Conservation (phyloP, 495 filamentous ascomycete genomes). For the Venustampulla echinocandica region DNA sequence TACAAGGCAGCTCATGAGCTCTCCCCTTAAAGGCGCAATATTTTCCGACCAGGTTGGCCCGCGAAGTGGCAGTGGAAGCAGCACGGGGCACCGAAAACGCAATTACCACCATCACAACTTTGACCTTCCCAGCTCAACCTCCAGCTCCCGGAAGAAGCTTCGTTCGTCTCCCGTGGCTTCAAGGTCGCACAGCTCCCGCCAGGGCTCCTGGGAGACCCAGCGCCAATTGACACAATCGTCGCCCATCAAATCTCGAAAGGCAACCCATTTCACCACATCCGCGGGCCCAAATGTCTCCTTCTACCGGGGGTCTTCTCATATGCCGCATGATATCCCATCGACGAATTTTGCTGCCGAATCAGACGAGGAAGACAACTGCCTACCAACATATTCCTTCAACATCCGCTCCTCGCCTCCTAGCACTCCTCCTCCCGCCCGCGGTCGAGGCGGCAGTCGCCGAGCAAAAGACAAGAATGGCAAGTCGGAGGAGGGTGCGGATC, state of each 20-base stretch:
- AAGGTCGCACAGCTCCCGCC: constrained; percentile 45
- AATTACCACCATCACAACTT: constrained; percentile 39
- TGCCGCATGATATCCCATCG: constrained; percentile 44
- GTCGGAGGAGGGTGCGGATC: constrained; percentile 75
- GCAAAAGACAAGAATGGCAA: constrained; percentile 32
- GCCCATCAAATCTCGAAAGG: constrained; percentile 57
- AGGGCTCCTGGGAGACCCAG: constrained; percentile 61
- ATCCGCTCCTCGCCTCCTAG: constrained; percentile 68
- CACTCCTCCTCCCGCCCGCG: constrained; percentile 69
- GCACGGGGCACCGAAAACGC: constrained; percentile 46
- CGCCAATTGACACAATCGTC: constrained; percentile 76
- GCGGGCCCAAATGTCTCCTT: constrained; percentile 59
- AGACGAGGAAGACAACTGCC: constrained; percentile 72
- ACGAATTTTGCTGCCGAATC: constrained; percentile 50
- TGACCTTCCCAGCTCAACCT: constrained; percentile 33
- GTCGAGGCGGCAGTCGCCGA: constrained; percentile 26
- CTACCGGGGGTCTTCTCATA: constrained; percentile 59
- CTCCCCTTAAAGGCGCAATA: constrained; percentile 54
- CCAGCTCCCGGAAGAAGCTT: constrained; percentile 52
- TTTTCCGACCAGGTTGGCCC: constrained; percentile 57
- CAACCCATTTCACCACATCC: constrained; percentile 53
- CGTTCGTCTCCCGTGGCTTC: constrained; percentile 57
- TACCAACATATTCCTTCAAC: constrained; percentile 71
- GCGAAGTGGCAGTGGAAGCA: constrained; percentile 36
- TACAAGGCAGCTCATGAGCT: constrained; percentile 42